Evolutionary conservation across 2,329 filamentous ascomycete genomes (phyloP).

Genomic region (Cercospora sp.): DNA sequence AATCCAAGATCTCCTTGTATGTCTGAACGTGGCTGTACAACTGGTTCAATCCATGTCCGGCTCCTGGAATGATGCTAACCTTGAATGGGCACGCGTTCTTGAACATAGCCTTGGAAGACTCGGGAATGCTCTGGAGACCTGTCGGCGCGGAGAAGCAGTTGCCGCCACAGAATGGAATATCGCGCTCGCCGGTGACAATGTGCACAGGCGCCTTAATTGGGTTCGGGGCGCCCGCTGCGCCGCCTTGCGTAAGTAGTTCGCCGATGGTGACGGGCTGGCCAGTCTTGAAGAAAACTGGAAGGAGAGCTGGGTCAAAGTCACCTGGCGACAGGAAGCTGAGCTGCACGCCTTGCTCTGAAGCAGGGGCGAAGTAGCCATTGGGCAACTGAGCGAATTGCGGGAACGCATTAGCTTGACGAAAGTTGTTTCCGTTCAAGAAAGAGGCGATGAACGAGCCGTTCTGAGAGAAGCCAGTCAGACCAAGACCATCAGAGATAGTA

Average conservation of each 20-base stretch:
- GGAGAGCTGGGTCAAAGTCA: slow-evolving; percentile 57
- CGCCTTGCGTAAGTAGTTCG: slow-evolving; percentile 59
- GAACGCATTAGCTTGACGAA: slow-evolving; percentile 37
- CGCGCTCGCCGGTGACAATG: slow-evolving; percentile 61
- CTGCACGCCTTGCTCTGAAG: slow-evolving; percentile 52
- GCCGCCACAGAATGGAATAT: slow-evolving; percentile 58
- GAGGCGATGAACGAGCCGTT: slow-evolving; percentile 47
- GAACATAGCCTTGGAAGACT: slow-evolving; percentile 45
- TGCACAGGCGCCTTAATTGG: slow-evolving; percentile 57
- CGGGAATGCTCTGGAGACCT: slow-evolving; percentile 48
- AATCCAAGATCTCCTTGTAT: slow-evolving; percentile 35
- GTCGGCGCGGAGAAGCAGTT: slow-evolving; percentile 54
- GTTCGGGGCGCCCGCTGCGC: slow-evolving; percentile 38
- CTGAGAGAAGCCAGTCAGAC: slow-evolving; percentile 62
- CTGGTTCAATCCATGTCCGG: slow-evolving; percentile 42
- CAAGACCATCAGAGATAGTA: slow-evolving; percentile 56
- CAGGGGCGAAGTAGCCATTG: slow-evolving; percentile 56
- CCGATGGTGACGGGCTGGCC: slow-evolving; percentile 61
- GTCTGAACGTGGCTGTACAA: slow-evolving; percentile 37
- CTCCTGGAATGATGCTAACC: slow-evolving; percentile 55
- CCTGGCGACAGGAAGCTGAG: slow-evolving; percentile 52
- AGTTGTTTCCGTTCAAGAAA: slow-evolving; percentile 38
- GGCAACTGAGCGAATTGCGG: slow-evolving; percentile 35
- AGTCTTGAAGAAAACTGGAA: slow-evolving; percentile 48
- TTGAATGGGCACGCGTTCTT: slow-evolving; percentile 50